These are phyloP conservation scores for Hortiboletus campestris DNA, from an alignment of 768 basidiomycete species.

Conservation along the genomic window DNA sequence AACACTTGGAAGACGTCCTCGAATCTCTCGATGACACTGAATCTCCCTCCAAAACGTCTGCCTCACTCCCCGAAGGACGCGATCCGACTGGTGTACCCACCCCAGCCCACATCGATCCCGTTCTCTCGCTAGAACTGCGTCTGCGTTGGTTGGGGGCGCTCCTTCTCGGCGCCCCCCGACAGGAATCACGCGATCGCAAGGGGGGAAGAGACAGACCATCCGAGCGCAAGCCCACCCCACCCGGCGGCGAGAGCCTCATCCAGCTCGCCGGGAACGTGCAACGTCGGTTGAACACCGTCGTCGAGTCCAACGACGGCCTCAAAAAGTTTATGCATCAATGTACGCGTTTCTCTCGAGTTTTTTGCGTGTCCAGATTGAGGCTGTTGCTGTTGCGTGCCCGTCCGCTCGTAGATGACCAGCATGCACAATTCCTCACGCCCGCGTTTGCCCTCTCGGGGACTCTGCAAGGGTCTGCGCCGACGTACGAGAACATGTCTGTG, in stretches of 20 bases:
- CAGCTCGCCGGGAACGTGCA: conserved; percentile 63
- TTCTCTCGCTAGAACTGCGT: conserved; percentile 69
- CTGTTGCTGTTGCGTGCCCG: too few species aligned
- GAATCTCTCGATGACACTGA: conserved; percentile 22
- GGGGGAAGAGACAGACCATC: conserved; percentile 29
- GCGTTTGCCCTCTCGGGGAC: conserved; percentile 73
- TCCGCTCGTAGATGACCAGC: conserved; percentile 59
- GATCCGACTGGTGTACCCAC: conserved; percentile 2
- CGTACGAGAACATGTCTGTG: conserved; percentile 63
- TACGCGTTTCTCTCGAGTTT: conserved; percentile 38
- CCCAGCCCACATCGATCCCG: conserved; percentile 50
- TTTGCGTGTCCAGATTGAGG: too few species aligned
- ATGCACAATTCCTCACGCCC: conserved; percentile 72
- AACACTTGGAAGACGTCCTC: conserved; percentile 19
- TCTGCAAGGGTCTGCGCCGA: conserved; percentile 44
- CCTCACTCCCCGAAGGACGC: conserved; percentile 6
- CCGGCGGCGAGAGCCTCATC: conserved; percentile 49
- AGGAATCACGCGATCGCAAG: conserved; percentile 43
- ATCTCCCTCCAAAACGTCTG: conserved; percentile 13
- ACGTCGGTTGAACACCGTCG: conserved; percentile 50
- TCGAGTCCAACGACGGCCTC: conserved; percentile 69
- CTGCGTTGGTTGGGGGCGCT: conserved; percentile 80
- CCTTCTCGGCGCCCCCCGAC: conserved; percentile 61
- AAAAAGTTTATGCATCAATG: conserved; percentile 75
- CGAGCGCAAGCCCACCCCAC: conserved; percentile 37